Evolutionary conservation across 345 rosid species (phyloP), one percentile per base, ranked within the genome.

Genomic region (Murraya paniculata): DNA sequence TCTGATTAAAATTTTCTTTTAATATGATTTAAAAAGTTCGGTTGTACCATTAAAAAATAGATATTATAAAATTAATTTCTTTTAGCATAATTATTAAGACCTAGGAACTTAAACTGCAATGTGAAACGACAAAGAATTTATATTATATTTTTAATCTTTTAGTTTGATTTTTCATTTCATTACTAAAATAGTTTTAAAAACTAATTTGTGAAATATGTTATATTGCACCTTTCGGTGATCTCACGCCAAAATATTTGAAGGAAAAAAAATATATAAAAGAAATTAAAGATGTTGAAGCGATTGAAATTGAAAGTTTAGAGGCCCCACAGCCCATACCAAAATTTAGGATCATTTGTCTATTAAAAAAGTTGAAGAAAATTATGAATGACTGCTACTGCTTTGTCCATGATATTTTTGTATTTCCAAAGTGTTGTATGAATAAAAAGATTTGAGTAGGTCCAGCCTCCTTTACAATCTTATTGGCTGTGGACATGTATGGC

Each of bases 401-500:
- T 45, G 3, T 0, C 11, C 18, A 45, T 45, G 50, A 45, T 21
- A 10, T 58, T 35, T 57, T 35, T 58, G 31, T 18, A n/a, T 24
- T 38, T 38, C 53, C 56, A 74, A 38, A 73, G 4, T 60, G 39
- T 38, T 38, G 45, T 14, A 25, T 56, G 18, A 73, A 74, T 4
- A 3, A 73, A 74, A 19, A 14, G 38, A 6, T 60, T 1, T 24
- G 1, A 56, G 67, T 68, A 27, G 67, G 79, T 68, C 67, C 74
- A 57, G 9, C 53, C 58, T 28, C 31, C 79, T 66, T 24, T 6
- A 39, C 38, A 38, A n/a, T 16, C 3, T 74, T 25, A 45, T 58
- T 74, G 25, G 55, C 7, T 27, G 41, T 3, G 31, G 56, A 77
- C 68, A 67, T 58, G 74, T 24, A 57, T 77, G 74, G 58, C 66